Evolutionary conservation across 345 rosid species (phyloP).

Genomic region (Populus deltoides): DNA sequence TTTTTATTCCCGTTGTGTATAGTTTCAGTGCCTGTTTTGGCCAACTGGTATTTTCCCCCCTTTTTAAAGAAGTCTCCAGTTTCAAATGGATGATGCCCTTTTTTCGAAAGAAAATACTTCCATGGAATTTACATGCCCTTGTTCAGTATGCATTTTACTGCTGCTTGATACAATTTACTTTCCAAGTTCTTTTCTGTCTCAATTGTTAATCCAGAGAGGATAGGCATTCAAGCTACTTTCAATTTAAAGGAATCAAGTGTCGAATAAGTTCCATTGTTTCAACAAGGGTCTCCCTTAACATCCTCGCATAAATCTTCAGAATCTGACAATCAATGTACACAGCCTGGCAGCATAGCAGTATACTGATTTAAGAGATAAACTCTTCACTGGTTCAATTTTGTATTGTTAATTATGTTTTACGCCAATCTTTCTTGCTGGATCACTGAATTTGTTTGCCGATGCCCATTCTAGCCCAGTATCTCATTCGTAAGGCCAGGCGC

Average conservation of each 20-base stretch:
- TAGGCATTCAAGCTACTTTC: background rate
- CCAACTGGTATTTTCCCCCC: background rate
- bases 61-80: too few species aligned
- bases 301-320: slow-evolving; percentile 25
- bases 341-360: slow-evolving; percentile 23
- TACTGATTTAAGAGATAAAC: slow-evolving; percentile 31
- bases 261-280: slow-evolving; percentile 27
- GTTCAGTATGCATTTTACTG: background rate
- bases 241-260: background rate
- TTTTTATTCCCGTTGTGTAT: background rate
- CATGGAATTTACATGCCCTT: too few species aligned
- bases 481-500: too few species aligned
- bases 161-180: background rate
- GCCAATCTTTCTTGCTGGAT: slow-evolving; percentile 35
- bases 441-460: slow-evolving; percentile 19
- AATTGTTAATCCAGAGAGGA: too few species aligned
- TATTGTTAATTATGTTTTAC: slow-evolving; percentile 33
- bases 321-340: slow-evolving; percentile 36
- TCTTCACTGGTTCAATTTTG: slow-evolving; percentile 39
- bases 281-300: slow-evolving; percentile 29
- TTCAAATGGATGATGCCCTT: too few species aligned
- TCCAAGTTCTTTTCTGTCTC: background rate
- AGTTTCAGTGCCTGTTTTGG: background rate
- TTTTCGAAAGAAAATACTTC: too few species aligned
- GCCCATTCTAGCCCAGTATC: slow-evolving; percentile 39